Percentiles rank a stretch among this genome's conserved stretches.
Evolutionary conservation across 2,329 filamentous ascomycete genomes (phyloP).

Genomic region (Myriosclerotinia scirpicola): DNA sequence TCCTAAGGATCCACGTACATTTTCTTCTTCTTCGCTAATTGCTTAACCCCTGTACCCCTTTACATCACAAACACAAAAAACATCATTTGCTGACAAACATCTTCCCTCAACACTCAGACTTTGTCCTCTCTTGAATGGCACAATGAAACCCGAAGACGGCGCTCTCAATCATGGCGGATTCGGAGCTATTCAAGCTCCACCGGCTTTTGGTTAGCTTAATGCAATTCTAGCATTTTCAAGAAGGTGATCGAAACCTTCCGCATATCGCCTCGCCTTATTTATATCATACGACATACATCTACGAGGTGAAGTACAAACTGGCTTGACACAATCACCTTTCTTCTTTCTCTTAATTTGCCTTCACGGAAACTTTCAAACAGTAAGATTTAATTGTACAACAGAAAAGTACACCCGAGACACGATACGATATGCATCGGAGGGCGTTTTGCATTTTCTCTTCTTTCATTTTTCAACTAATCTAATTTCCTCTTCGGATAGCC

Average conservation of each 20-base stretch:
- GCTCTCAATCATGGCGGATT: constrained; percentile 58
- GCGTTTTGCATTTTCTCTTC: background rate
- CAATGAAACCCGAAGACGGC: constrained; percentile 62
- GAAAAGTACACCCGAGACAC: background rate
- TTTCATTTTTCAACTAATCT: background rate
- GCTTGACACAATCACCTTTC: background rate
- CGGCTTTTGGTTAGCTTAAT: constrained; percentile 10
- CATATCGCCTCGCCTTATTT: constrained; percentile 21
- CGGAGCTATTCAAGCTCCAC: constrained; percentile 45
- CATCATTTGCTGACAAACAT: constrained; percentile 20
- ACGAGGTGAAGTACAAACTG: background rate
- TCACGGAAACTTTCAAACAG: background rate
- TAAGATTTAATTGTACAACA: background rate
- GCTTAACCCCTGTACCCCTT: background rate
- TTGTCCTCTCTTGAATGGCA: constrained; percentile 83
- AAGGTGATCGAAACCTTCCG: background rate
- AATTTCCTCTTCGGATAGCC: background rate
- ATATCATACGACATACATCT: background rate
- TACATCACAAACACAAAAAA: background rate
- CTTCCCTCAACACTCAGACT: constrained; percentile 53
- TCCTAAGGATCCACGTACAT: background rate
- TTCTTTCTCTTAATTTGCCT: background rate
- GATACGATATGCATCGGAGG: background rate
- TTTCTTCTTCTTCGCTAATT: constrained; percentile 1
- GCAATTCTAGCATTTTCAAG: background rate